phyloP scores from a whole-genome alignment of 305 asterid species.

The Rubia peregrina region DNA sequence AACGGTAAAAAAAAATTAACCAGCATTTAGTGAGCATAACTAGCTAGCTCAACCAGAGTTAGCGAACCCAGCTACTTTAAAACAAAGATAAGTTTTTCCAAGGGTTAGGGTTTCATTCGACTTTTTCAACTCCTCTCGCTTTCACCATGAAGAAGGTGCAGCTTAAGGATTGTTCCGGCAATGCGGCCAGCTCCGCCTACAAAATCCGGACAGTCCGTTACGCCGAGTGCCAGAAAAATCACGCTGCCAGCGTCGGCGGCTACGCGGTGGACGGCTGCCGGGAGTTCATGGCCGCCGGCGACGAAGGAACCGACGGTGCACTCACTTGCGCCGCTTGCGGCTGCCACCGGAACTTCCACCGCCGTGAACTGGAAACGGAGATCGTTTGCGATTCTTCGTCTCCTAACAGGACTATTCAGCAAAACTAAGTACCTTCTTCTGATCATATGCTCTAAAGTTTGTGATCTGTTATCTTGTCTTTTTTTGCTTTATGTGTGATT shows the following conservation, averaged over 20 bases:
- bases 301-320: constrained; percentile 41
- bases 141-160: constrained; percentile 48
- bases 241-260: constrained; percentile 73
- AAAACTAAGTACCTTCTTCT: not conserved
- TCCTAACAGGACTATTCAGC: constrained; percentile 10
- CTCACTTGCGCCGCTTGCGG: constrained; percentile 87
- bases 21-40: not conserved
- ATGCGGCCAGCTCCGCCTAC: constrained; percentile 35
- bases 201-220: constrained; percentile 41
- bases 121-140: too few relatives aligned
- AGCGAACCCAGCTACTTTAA: not conserved
- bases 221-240: constrained; percentile 73
- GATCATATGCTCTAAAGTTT: not conserved
- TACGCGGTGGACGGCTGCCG: constrained; percentile 88
- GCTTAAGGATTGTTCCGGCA: constrained; percentile 31
- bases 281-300: constrained; percentile 70
- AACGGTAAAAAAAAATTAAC: not conserved
- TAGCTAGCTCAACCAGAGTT: constrained; percentile 1
- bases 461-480: not conserved
- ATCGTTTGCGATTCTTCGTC: constrained; percentile 32
- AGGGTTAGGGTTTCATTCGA: constrained; percentile 77
- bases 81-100: constrained; percentile 18
- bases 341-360: constrained; percentile 80
- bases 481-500: not conserved
- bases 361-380: constrained; percentile 53